Evolutionary conservation across 2,329 filamentous ascomycete species (phyloP).

Genomic region (Aspergillus novoparasiticus): DNA sequence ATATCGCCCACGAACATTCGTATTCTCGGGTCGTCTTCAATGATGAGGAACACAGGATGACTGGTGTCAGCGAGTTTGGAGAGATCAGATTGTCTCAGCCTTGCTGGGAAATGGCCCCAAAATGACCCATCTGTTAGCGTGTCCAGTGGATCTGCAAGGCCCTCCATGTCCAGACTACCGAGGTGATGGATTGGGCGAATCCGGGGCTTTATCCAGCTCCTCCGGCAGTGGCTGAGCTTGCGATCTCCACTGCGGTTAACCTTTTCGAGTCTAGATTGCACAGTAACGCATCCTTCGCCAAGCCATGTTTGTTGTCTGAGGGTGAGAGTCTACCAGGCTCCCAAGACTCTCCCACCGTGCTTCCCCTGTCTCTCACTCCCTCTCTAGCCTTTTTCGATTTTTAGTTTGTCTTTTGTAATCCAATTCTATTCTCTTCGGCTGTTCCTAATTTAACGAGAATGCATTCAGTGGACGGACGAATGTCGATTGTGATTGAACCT

Average conservation of each 20-base stretch:
- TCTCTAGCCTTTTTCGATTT: too few relatives aligned
- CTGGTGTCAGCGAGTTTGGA: background rate
- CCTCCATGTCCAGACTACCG: background rate
- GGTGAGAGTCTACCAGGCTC: too few relatives aligned
- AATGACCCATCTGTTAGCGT: background rate
- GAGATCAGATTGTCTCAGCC: background rate
- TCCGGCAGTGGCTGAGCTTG: background rate
- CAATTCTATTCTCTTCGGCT: too few relatives aligned
- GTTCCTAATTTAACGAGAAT: too few relatives aligned
- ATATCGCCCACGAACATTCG: background rate
- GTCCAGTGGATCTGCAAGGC: background rate
- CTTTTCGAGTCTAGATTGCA: background rate
- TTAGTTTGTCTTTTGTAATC: too few relatives aligned
- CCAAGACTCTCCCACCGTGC: too few relatives aligned
- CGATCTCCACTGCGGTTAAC: background rate
- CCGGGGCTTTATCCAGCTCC: background rate
- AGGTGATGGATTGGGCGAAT: background rate
- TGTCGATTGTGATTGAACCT: too few relatives aligned
- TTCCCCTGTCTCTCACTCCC: too few relatives aligned
- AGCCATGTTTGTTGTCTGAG: background rate
- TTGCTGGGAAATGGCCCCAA: background rate
- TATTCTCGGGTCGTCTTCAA: background rate
- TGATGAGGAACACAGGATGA: background rate
- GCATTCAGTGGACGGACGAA: too few relatives aligned
- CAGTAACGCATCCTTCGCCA: background rate